Conservation (phyloP, 192 early-diverging fungal species). For the Coemansia sp. region DNA sequence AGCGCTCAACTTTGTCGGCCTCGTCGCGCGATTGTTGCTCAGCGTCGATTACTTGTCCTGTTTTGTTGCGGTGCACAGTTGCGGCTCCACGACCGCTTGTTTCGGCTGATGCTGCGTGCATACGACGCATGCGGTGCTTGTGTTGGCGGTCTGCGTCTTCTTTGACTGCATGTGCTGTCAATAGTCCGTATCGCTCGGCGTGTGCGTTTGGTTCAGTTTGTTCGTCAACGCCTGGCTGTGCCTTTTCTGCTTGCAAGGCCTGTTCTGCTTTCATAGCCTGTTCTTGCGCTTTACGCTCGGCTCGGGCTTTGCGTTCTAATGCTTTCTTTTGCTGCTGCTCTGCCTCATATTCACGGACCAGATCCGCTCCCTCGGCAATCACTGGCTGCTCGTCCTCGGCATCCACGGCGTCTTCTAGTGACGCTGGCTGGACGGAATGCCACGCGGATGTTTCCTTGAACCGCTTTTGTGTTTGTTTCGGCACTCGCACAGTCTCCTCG, state of each 20-base stretch:
- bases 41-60: slow-evolving; percentile 58
- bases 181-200: slow-evolving; percentile 39
- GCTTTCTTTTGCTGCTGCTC: slow-evolving; percentile 8
- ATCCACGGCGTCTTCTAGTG: not conserved
- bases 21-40: slow-evolving; percentile 50
- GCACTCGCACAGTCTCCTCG: not conserved
- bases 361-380: slow-evolving; percentile 39
- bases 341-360: slow-evolving; percentile 31
- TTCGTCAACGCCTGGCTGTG: not conserved
- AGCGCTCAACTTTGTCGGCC: slow-evolving; percentile 24
- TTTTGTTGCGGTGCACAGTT: slow-evolving; percentile 67
- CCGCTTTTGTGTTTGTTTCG: not conserved
- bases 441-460: slow-evolving; percentile 15
- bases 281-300: slow-evolving; percentile 8
- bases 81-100: slow-evolving; percentile 34
- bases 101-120: slow-evolving; percentile 16
- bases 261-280: not conserved
- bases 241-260: slow-evolving; percentile 1
- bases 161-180: slow-evolving; percentile 32
- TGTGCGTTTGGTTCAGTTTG: not conserved
- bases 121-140: slow-evolving; percentile 30
- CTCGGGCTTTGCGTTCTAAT: slow-evolving; percentile 1
- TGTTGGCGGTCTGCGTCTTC: slow-evolving; percentile 27
- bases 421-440: not conserved
- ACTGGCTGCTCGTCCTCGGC: slow-evolving; percentile 35